These are phyloP conservation scores for Aspergillus sp. DNA, from an alignment of 2,329 filamentous ascomycete genomes.

Conservation along the genomic window DNA sequence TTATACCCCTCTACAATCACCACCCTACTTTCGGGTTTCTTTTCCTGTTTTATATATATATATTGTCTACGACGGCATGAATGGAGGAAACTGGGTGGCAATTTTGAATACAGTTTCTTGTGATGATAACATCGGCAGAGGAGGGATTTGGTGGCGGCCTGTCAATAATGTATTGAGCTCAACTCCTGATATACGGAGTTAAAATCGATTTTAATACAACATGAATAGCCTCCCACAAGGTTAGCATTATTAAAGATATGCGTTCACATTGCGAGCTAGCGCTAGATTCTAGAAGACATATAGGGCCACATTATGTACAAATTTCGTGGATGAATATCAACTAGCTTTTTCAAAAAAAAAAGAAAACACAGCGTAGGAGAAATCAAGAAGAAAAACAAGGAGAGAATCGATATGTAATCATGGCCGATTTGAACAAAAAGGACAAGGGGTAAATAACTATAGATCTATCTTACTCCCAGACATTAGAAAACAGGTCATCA, in stretches of 20 bases:
- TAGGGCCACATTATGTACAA: conserved; percentile 13
- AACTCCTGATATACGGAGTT: background rate
- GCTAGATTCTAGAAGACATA: conserved; percentile 15
- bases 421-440: conserved; percentile 5
- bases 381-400: conserved; percentile 6
- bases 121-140: background rate
- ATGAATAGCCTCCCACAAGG: background rate
- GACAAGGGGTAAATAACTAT: background rate
- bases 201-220: background rate
- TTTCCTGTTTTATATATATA: background rate
- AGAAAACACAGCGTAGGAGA: background rate
- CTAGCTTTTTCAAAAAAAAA: background rate
- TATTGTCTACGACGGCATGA: background rate
- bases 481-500: conserved; percentile 93
- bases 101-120: background rate
- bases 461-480: conserved; percentile 68
- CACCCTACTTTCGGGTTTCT: background rate
- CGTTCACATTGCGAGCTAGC: conserved; percentile 3
- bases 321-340: background rate
- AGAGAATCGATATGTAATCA: conserved; percentile 8
- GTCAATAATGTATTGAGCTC: no score
- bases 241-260: background rate
- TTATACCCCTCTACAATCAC: background rate
- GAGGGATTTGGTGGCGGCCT: background rate
- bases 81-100: background rate